Evolutionary conservation across 2,329 filamentous ascomycete genomes (phyloP), one percentile per base, ranked within the genome.

Genomic region (Dryadomyces quercivorus): DNA sequence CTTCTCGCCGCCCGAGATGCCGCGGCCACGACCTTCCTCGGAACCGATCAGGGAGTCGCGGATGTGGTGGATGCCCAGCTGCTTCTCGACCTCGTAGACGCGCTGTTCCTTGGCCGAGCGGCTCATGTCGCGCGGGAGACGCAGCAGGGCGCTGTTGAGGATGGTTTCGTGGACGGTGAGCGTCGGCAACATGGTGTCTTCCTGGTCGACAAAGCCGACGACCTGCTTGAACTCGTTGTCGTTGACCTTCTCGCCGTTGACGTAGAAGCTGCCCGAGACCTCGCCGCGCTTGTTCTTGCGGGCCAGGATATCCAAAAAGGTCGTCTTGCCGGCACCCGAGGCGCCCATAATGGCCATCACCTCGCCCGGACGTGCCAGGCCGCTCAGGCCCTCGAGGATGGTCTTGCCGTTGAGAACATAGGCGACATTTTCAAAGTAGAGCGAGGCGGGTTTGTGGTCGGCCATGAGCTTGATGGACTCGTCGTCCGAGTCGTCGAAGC

Each of bases 121-220:
- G 59, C 85, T 86, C 93, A 98, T 98, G 62, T 94, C 86, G 52
- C 84, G 84, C 4, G 93, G 93, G n/a, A 98, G 77, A 61, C 94
- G 84, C 50, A 98, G 80, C 18, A 97, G 74, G 26, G 93, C 93
- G 63, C 92, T 97, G 62, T 88, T 96, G 59, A 96, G 75, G 58
- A 98, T 98, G 0, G 93, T 98, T 70, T 98, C 93, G 67, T 98
- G 93, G 9, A 98, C 93, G 0, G 93, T 98, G 61, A 98, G 74
- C 0, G 93, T 98, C 0, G 93, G 85, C 46, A 98, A 76, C 84
- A 98, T 92, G 5, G 92, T 95, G 65, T 98, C 93, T 65, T 98
- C 93, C 70, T 98, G 93, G 63, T 98, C 93, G 44, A 98, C 93
- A 63, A 97, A 98, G 21, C 94, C 93, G 60, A 96, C 86, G 52